Evolutionary conservation across 345 rosid species (phyloP).

Genomic region (Turnera subulata): DNA sequence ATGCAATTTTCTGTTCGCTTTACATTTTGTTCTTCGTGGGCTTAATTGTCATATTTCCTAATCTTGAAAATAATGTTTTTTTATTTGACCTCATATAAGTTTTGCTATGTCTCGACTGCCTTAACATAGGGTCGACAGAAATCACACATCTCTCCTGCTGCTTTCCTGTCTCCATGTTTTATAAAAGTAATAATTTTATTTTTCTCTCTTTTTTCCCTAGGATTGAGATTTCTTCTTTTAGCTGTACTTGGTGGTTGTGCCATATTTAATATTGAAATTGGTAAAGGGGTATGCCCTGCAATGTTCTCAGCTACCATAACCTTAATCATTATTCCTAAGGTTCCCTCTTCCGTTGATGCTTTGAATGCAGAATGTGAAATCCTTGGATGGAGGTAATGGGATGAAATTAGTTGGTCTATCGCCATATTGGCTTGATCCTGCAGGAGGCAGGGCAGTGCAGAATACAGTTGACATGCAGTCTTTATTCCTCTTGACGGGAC

Average conservation of each 20-base stretch:
- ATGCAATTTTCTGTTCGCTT: conserved; percentile 13
- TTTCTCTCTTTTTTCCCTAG: background rate
- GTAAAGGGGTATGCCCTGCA: background rate
- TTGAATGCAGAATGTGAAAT: conserved; percentile 39
- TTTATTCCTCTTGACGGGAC: conserved; percentile 84
- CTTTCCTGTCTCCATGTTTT: background rate
- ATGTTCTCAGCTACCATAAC: background rate
- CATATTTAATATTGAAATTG: too few species aligned
- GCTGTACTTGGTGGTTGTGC: background rate
- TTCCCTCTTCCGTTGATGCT: too few species aligned
- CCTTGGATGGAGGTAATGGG: conserved; percentile 30
- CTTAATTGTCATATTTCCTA: background rate
- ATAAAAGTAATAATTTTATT: too few species aligned
- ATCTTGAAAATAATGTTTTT: too few species aligned
- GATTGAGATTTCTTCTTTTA: background rate
- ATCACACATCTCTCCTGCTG: too few species aligned
- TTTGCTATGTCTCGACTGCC: too few species aligned
- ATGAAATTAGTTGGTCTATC: conserved; percentile 72
- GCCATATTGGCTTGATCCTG: conserved; percentile 92
- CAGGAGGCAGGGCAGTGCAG: conserved; percentile 75
- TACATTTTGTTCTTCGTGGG: background rate
- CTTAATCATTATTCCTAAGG: background rate
- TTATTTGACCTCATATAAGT: too few species aligned
- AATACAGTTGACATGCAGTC: conserved; percentile 86
- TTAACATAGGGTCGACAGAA: too few species aligned